Evolutionary conservation across 768 basidiomycete species (phyloP), one percentile per base, ranked within the genome.

Genomic region (Auriscalpium vulgare): DNA sequence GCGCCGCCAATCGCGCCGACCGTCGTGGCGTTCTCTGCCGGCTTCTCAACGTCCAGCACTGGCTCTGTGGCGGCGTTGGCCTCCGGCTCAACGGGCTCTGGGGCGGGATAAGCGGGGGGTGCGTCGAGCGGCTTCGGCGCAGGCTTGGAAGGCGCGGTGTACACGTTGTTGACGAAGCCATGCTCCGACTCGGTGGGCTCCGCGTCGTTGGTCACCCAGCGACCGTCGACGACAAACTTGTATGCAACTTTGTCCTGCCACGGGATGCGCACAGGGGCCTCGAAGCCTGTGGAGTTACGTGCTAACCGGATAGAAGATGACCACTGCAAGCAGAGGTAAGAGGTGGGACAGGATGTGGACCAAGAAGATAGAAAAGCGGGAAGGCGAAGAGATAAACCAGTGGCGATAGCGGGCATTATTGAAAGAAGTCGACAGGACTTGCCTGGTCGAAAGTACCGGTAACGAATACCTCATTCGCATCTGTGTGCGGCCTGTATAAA

Each of bases 141-240:
- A 35, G 62, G 63, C n/a, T 61, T 60, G 19, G 47, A n/a, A 7
- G 61, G 63, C 4, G 62, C 63, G 29, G 59, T 51, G 51, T 62
- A 66, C 44, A 67, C 62, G 56, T 71, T 72, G 59, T 72, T 72
- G 50, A 71, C 57, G 56, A 66, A 68, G 17, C 69, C 68, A 13
- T 47, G 36, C 52, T 71, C 71, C 13, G 55, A 37, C 60, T 68
- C 68, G 35, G 56, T 58, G n/a, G 66, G 63, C 53, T 68, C 67
- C 34, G 54, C 51, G 29, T 62, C 55, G 58, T 63, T 62, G 29
- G 62, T 62, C 47, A 60, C 46, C 71, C 71, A 72, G 46, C 59
- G 57, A 47, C 69, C 71, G 38, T 72, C 71, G 23, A 72, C 71
- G 60, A 71, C 59, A 45, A 68, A 72, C 64, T 72, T 72, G 65